Conservation (phyloP, 768 basidiomycete species). For the Auricularia cornea region DNA sequence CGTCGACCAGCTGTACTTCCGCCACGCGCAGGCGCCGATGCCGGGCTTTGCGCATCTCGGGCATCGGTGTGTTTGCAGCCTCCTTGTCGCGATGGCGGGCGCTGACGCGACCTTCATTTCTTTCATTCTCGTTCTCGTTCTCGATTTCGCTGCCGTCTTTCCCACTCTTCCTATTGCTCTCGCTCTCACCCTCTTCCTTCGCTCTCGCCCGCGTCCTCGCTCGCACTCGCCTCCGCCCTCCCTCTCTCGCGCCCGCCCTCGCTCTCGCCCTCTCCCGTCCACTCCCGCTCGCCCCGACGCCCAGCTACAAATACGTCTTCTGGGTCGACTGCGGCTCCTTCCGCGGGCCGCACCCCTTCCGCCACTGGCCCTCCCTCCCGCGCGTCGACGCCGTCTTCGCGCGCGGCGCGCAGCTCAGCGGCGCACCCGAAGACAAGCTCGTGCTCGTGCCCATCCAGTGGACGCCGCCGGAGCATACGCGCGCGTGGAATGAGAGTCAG, state of each 20-base stretch:
- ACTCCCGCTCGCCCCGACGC: no score
- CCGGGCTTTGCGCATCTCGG: slow-evolving; percentile 6
- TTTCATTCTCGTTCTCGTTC: no score
- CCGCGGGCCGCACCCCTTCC: slow-evolving; percentile 34
- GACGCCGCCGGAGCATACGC: slow-evolving; percentile 24
- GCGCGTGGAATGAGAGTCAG: slow-evolving; percentile 35
- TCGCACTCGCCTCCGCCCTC: no score
- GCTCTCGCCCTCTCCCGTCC: no score
- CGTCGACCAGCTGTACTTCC: not conserved
- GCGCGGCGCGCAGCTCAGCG: slow-evolving; percentile 23
- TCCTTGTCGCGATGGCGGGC: no score
- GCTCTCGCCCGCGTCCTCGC: no score
- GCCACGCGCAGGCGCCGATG: not conserved
- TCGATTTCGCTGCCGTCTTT: no score
- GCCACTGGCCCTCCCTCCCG: slow-evolving; percentile 37
- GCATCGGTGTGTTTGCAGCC: no score
- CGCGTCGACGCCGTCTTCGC: slow-evolving; percentile 35
- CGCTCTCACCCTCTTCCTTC: no score
- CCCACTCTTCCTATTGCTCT: no score
- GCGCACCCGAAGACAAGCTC: slow-evolving; percentile 30
- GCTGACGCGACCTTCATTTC: no score
- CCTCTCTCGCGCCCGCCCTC: no score
- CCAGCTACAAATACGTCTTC: slow-evolving; percentile 44
- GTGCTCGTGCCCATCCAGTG: slow-evolving; percentile 40
- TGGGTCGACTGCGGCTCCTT: slow-evolving; percentile 54